Evolutionary conservation across 805 yeast species (phyloP).

Genomic region (Pichia rugopelliculosa): DNA sequence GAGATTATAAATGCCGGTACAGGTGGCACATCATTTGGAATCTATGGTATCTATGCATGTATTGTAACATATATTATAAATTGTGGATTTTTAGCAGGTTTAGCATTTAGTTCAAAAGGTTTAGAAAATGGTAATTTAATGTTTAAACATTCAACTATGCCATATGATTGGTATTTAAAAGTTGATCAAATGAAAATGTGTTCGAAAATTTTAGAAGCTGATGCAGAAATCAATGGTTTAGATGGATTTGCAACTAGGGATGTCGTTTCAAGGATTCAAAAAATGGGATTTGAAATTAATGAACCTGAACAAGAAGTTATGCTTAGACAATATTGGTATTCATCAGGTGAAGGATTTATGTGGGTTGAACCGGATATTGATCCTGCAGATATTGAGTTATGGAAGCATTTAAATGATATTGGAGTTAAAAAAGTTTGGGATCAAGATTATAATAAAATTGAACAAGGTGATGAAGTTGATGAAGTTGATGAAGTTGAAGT

Average conservation of each 20-base stretch:
- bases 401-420: slow-evolving; percentile 24
- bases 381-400: slow-evolving; percentile 58
- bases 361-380: slow-evolving; percentile 91
- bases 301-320: slow-evolving; percentile 59
- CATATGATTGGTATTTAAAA: slow-evolving; percentile 55
- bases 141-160: slow-evolving; percentile 61
- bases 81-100: slow-evolving; percentile 36
- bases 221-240: slow-evolving; percentile 43
- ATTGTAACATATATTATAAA: slow-evolving; percentile 42
- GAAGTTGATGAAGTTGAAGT: slow-evolving; percentile 12
- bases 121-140: slow-evolving; percentile 45
- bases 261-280: slow-evolving; percentile 27
- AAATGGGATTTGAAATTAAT: slow-evolving; percentile 33
- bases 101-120: slow-evolving; percentile 41
- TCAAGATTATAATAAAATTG: slow-evolving; percentile 16
- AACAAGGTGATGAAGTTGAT: slow-evolving; percentile 13
- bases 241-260: slow-evolving; percentile 33
- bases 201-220: slow-evolving; percentile 57
- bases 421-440: slow-evolving; percentile 29
- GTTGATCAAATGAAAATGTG: slow-evolving; percentile 65
- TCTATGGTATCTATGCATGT: slow-evolving; percentile 39
- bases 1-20: slow-evolving; percentile 28
- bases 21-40: slow-evolving; percentile 24
- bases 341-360: slow-evolving; percentile 78
- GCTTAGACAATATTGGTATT: slow-evolving; percentile 79